Conservation (phyloP, 306 rosid species). For the Styphnolobium japonicum region DNA sequence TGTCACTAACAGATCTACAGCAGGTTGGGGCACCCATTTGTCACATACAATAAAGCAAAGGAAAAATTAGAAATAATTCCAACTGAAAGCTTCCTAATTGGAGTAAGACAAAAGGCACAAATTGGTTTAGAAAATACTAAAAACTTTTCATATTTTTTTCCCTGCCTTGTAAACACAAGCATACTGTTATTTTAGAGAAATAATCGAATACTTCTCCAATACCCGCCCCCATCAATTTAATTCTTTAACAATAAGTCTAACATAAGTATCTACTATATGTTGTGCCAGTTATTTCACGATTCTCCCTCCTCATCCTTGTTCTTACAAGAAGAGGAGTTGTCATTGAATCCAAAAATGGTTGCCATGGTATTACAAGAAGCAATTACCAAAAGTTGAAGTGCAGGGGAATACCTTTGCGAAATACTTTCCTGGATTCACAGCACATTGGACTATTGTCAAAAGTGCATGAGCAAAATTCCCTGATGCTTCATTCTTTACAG, state of each 20-base stretch:
- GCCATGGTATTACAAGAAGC: not conserved
- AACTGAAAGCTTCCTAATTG: not conserved
- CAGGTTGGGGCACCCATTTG: not conserved
- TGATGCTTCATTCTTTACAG: constrained; percentile 58
- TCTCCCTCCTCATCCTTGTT: not conserved
- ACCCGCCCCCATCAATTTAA: not conserved
- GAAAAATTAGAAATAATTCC: not conserved
- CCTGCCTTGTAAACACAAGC: not conserved
- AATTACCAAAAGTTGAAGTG: not conserved
- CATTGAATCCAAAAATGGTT: not conserved
- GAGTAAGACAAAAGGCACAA: not conserved
- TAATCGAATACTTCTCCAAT: not conserved
- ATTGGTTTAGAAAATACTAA: not conserved
- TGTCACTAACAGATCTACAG: not conserved
- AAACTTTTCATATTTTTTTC: not conserved
- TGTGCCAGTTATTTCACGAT: not conserved
- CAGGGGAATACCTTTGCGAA: constrained; percentile 62
- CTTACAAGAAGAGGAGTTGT: not conserved
- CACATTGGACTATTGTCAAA: constrained; percentile 49
- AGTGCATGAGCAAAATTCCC: constrained; percentile 58
- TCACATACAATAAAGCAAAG: not conserved
- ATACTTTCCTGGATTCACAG: constrained; percentile 51
- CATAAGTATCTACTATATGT: not conserved
- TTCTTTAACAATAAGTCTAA: not conserved
- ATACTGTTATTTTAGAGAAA: not conserved